phyloP scores from a whole-genome alignment of 352 stramenopile genomes.

The Globisporangium cederbergense region DNA sequence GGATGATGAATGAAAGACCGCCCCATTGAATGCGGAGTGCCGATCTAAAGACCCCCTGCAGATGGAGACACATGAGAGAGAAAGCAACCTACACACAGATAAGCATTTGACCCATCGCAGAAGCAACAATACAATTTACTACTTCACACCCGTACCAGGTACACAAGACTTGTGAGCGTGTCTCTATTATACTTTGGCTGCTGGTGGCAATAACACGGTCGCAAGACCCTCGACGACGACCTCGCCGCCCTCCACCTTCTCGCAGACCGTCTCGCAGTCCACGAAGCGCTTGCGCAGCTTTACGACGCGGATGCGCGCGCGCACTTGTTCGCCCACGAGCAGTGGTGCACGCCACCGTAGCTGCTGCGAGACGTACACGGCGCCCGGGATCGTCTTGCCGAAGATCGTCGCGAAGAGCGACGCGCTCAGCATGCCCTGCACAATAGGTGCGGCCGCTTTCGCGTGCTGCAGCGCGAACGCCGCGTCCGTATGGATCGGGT shows the following conservation, averaged over 20 bases:
- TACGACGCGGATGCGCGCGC: constrained; percentile 57
- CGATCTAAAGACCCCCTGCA: background rate
- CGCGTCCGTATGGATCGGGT: constrained; percentile 74
- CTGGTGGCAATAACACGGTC: constrained; percentile 54
- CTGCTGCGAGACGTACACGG: constrained; percentile 72
- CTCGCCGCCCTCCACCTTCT: constrained; percentile 38
- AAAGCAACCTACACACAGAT: background rate
- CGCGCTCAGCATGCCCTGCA: constrained; percentile 77
- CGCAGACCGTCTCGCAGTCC: constrained; percentile 66
- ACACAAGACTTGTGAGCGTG: background rate
- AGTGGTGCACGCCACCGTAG: constrained; percentile 64
- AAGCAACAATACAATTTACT: constrained; percentile 4
- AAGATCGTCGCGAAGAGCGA: constrained; percentile 86
- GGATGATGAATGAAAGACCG: too few species aligned
- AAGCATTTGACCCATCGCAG: background rate
- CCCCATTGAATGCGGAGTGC: too few species aligned
- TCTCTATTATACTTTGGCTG: background rate
- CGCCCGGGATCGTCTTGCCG: constrained; percentile 59
- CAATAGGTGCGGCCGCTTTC: constrained; percentile 38
- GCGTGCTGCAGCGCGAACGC: constrained; percentile 26
- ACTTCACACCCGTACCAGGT: background rate
- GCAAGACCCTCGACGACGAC: constrained; percentile 67
- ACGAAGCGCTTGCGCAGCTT: constrained; percentile 65
- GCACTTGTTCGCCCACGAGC: constrained; percentile 57
- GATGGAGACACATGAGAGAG: background rate